Base-by-base conservation (phyloP, 371 early-diverging fungal genomes). In the Mucor ambiguus region DNA sequence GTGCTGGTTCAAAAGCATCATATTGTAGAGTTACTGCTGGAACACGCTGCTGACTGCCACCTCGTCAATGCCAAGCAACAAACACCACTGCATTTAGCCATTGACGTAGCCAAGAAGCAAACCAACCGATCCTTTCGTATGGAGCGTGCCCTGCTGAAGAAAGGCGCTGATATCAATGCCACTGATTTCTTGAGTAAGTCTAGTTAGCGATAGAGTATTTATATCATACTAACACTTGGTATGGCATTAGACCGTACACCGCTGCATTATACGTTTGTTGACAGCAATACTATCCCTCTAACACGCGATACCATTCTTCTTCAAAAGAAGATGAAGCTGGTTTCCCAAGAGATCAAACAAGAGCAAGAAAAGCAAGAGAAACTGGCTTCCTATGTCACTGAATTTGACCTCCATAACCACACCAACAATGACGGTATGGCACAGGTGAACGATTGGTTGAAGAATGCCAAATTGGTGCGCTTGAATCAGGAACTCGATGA, bases 21-120 rank as follows among this genome's bases (percentile, higher is more conserved):
- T 5, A 66, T 85, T 22, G 82, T 85, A 2, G 71, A 79, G 7
- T 30, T 74, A 8, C 55, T 89, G 3, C 33, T 89, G 33, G 73
- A 82, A 2, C 52, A 69, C 22, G 78, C 81, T 20, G 85, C 83
- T 6, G 48, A 76, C 24, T 67, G 67, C 4, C 63, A 77, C 52
- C 61, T 58, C 1, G 37, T 22, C 22, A 75, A 78, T 44, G 55
- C 67, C 28, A 68, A 71, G 41, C 48, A 63, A 10, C 80, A 75
- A 44, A 83, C 85, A 1, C 79, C 90, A 12, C 74, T 89, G 6
- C 90, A 89, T 67, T 58, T 80, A 35, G 85, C 90, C 0, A 68
- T 87, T 14, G 75, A 85, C 33, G 26, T 54, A 3, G 76, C 86
- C 20, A 86, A 84, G 61, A 60, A 41, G 2, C 85, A 86, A 57